phyloP scores from a whole-genome alignment of 1,284 basidiomycete genomes.

The Ganoderma meredithae region DNA sequence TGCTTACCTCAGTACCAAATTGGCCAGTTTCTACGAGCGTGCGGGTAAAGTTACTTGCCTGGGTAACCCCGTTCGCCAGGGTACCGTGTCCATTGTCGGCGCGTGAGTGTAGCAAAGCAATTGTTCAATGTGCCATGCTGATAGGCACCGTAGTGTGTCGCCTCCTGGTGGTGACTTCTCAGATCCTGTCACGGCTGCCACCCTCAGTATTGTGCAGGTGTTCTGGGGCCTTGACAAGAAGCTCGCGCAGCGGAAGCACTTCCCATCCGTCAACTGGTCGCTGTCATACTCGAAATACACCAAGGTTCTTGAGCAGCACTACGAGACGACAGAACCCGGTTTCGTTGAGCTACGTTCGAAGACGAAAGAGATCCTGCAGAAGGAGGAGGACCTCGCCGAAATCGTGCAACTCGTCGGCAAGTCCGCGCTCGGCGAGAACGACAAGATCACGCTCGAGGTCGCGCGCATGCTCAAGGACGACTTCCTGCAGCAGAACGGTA shows the following conservation, averaged over 20 bases:
- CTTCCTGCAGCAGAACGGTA: slow-evolving; percentile 99
- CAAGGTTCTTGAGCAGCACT: slow-evolving; percentile 93
- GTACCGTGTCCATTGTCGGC: slow-evolving; percentile 98
- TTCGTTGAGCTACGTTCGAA: slow-evolving; percentile 93
- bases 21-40: slow-evolving; percentile 98
- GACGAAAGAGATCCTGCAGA: slow-evolving; percentile 97
- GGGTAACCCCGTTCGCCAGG: slow-evolving; percentile 88
- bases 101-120: slow-evolving; percentile 69
- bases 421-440: slow-evolving; percentile 95
- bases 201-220: slow-evolving; percentile 98
- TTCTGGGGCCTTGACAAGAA: slow-evolving; percentile 98
- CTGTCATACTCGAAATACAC: slow-evolving; percentile 99
- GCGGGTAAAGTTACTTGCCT: slow-evolving; percentile 97
- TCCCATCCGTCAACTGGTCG: slow-evolving; percentile 99
- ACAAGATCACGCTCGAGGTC: slow-evolving; percentile 99
- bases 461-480: slow-evolving; percentile 98
- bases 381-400: slow-evolving; percentile 98
- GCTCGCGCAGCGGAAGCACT: slow-evolving; percentile 97
- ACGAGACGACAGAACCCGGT: slow-evolving; percentile 90
- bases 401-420: slow-evolving; percentile 99
- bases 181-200: slow-evolving; percentile 97
- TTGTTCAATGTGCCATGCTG: not conserved
- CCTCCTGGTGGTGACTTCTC: slow-evolving; percentile 99
- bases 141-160: slow-evolving; percentile 73
- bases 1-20: slow-evolving; percentile 95